A percentile compares a stretch with the other conserved stretches of the same genome.
Conservation (phyloP, 2,329 filamentous ascomycete genomes). For the Curvularia sp. region DNA sequence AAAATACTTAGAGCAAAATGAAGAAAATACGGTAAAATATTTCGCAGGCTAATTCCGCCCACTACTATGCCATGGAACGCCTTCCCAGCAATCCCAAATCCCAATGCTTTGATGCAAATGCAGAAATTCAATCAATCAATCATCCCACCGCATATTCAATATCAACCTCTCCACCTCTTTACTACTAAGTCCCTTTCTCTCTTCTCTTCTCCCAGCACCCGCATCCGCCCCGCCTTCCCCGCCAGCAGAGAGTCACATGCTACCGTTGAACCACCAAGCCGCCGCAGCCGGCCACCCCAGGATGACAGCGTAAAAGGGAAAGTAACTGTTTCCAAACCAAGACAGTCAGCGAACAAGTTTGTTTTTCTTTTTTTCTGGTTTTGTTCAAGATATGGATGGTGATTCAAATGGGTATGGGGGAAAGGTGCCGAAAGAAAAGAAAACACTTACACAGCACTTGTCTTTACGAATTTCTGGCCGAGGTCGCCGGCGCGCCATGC, state of each 20-base stretch:
- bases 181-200: conserved; percentile 19
- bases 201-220: not conserved
- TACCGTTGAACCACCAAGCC: conserved; percentile 35
- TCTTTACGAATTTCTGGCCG: conserved; percentile 31
- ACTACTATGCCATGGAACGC: not conserved
- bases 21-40: not conserved
- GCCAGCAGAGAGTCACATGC: conserved; percentile 40
- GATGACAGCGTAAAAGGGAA: conserved; percentile 39
- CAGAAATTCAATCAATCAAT: conserved; percentile 20
- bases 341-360: not conserved
- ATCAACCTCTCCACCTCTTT: conserved; percentile 37
- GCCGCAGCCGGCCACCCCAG: conserved; percentile 47
- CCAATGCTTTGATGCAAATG: not conserved
- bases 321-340: conserved; percentile 27
- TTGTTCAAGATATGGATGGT: not conserved
- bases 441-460: conserved; percentile 42
- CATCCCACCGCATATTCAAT: conserved; percentile 43
- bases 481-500: conserved; percentile 35
- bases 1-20: no score
- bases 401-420: no score
- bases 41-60: not conserved
- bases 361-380: conserved; percentile 3
- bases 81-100: not conserved
- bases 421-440: no score
- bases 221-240: not conserved